A percentile compares a stretch with the other conserved stretches of the same genome.
phyloP scores from a whole-genome alignment of 1,284 basidiomycete species.

The Schizophyllum amplum region DNA sequence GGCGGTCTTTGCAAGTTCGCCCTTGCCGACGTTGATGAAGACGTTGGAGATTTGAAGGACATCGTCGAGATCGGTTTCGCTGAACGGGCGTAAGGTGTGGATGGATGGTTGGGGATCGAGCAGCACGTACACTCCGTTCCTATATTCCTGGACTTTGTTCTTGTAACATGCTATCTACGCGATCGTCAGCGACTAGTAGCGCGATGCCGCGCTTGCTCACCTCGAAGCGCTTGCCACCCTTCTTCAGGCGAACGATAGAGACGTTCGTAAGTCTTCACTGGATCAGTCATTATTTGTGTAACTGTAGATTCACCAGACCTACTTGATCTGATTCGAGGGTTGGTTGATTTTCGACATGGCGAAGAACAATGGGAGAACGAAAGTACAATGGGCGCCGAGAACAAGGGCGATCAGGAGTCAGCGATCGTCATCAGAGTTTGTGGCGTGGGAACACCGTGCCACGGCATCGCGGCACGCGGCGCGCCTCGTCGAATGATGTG shows the following conservation, averaged over 20 bases:
- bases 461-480: neutral
- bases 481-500: too few relatives aligned
- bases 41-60: constrained; percentile 96
- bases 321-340: constrained; percentile 87
- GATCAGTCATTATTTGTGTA: constrained; percentile 10
- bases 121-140: constrained; percentile 74
- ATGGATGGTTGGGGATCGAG: neutral
- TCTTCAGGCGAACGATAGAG: constrained; percentile 91
- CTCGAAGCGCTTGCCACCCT: constrained; percentile 97
- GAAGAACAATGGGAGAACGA: neutral
- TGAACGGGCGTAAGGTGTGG: constrained; percentile 21
- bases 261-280: constrained; percentile 82
- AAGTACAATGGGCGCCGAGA: neutral
- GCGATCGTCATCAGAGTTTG: neutral
- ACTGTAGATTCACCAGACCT: constrained; percentile 3
- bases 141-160: constrained; percentile 98
- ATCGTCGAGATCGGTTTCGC: constrained; percentile 91
- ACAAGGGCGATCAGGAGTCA: neutral
- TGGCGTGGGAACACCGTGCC: neutral
- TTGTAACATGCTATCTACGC: constrained; percentile 97
- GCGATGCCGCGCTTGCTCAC: constrained; percentile 28
- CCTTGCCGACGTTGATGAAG: constrained; percentile 95
- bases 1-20: constrained; percentile 82
- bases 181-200: neutral
- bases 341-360: constrained; percentile 59